Conservation (phyloP, 305 asterid genomes). For the Ilex paraguariensis region DNA sequence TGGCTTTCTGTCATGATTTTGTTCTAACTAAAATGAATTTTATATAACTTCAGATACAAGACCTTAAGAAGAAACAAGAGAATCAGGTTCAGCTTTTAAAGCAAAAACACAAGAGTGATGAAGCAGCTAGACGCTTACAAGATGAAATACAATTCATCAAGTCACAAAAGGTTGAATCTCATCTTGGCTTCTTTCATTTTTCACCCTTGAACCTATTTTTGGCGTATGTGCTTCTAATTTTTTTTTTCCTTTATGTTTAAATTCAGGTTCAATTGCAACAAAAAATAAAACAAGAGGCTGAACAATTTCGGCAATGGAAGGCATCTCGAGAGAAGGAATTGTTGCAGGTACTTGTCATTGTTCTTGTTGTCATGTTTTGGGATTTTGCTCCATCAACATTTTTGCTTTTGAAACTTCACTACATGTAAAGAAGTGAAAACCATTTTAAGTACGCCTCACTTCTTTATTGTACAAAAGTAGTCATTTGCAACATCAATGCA, state of each 20-base stretch:
- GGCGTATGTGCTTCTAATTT: constrained; percentile 5
- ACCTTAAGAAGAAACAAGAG: constrained; percentile 96
- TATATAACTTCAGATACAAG: constrained; percentile 64
- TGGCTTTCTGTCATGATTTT: no score
- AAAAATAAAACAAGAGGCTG: constrained; percentile 96
- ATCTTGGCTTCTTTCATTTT: neutral
- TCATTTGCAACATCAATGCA: no score
- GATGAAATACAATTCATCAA: constrained; percentile 97
- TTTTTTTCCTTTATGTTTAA: constrained; percentile 11
- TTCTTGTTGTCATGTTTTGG: neutral
- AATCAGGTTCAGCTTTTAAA: constrained; percentile 88
- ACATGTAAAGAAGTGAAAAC: neutral
- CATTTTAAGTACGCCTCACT: no score
- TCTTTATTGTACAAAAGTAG: no score
- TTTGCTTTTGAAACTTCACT: neutral
- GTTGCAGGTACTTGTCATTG: constrained; percentile 55
- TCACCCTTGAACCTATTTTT: neutral
- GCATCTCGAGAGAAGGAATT: constrained; percentile 96
- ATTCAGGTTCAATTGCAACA: constrained; percentile 92
- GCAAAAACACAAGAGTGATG: constrained; percentile 98
- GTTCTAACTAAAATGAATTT: no score
- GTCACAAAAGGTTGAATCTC: constrained; percentile 76
- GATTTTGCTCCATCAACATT: constrained; percentile 4
- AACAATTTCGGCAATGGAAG: constrained; percentile 97
- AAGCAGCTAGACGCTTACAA: constrained; percentile 87